Evolutionary conservation across 441 rosid genomes (phyloP).

Genomic region (Bruguiera hainesii): DNA sequence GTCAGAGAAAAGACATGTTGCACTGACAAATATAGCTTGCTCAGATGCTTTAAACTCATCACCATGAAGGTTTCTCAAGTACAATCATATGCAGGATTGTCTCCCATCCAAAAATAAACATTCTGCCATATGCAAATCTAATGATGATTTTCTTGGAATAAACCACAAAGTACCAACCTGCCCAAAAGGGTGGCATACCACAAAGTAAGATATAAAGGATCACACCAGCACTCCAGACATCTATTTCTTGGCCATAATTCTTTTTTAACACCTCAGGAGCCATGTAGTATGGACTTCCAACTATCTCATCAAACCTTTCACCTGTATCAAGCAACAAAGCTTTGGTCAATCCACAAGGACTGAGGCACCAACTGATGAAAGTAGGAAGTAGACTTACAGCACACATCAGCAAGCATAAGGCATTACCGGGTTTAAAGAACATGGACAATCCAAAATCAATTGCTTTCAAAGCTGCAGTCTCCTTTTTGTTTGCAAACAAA

Average conservation of each 20-base stretch:
- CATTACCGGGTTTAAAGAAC: conserved; percentile 82
- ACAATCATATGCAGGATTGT: neutral
- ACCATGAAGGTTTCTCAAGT: neutral
- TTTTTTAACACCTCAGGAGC: conserved; percentile 93
- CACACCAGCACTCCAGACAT: conserved; percentile 98
- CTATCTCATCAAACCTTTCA: conserved; percentile 78
- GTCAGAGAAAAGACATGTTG: neutral
- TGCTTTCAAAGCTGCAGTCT: conserved; percentile 69
- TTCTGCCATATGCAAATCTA: neutral
- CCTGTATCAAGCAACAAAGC: conserved; percentile 41
- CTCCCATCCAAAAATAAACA: too few species aligned
- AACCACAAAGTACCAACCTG: conserved; percentile 49
- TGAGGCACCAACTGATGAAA: neutral
- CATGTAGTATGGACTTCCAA: conserved; percentile 98
- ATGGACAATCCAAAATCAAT: conserved; percentile 93
- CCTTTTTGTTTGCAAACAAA: conserved; percentile 84
- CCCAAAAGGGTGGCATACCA: conserved; percentile 98
- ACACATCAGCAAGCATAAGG: conserved; percentile 5
- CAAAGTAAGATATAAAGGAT: conserved; percentile 86
- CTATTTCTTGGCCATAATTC: conserved; percentile 89
- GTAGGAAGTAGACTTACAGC: neutral
- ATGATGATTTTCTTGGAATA: neutral
- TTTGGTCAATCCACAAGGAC: neutral
- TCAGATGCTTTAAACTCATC: neutral
- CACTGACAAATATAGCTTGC: neutral